Percentiles rank a stretch among this genome's conserved stretches.
phyloP scores from a whole-genome alignment of 768 basidiomycete genomes.

The Xerocomus brunneocitrinus region DNA sequence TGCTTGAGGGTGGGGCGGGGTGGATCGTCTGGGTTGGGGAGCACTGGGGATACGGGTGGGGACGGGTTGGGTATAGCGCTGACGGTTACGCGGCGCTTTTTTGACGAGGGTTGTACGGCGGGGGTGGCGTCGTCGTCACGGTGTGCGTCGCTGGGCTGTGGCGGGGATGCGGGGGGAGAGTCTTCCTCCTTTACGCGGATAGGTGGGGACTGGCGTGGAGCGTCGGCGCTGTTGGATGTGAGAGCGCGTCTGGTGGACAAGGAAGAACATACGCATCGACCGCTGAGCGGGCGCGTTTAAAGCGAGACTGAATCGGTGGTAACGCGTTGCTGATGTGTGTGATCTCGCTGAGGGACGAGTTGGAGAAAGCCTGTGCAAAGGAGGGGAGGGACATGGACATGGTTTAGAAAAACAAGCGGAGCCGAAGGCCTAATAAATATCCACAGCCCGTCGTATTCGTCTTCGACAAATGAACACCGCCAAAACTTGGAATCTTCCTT shows the following conservation, averaged over 20 bases:
- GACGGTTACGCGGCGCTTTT: slow-evolving; percentile 70
- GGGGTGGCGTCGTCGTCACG: slow-evolving; percentile 35
- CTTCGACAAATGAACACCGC: too few species aligned
- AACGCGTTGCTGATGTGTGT: slow-evolving; percentile 51
- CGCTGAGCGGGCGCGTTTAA: slow-evolving; percentile 37
- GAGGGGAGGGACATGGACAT: slow-evolving; percentile 67
- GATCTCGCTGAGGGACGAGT: slow-evolving; percentile 48
- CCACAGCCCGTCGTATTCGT: neutral
- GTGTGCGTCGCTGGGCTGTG: slow-evolving; percentile 9
- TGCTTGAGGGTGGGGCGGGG: slow-evolving; percentile 65
- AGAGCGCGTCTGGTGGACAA: slow-evolving; percentile 12
- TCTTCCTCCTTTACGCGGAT: slow-evolving; percentile 66
- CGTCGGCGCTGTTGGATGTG: slow-evolving; percentile 16
- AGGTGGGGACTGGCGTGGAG: slow-evolving; percentile 23
- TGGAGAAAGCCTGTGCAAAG: slow-evolving; percentile 72
- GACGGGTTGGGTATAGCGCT: slow-evolving; percentile 66
- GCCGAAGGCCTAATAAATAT: neutral
- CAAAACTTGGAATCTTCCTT: too few species aligned
- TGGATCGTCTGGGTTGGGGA: slow-evolving; percentile 41
- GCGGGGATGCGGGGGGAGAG: slow-evolving; percentile 37
- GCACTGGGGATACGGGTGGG: slow-evolving; percentile 55
- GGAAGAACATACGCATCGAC: neutral
- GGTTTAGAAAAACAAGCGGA: slow-evolving; percentile 5
- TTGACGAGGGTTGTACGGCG: slow-evolving; percentile 39
- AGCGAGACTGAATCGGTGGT: slow-evolving; percentile 55